Percentiles rank a stretch among this genome's conserved stretches.
Evolutionary conservation across 1,284 basidiomycete genomes (phyloP).

Genomic region (Apiotrichum siamense): DNA sequence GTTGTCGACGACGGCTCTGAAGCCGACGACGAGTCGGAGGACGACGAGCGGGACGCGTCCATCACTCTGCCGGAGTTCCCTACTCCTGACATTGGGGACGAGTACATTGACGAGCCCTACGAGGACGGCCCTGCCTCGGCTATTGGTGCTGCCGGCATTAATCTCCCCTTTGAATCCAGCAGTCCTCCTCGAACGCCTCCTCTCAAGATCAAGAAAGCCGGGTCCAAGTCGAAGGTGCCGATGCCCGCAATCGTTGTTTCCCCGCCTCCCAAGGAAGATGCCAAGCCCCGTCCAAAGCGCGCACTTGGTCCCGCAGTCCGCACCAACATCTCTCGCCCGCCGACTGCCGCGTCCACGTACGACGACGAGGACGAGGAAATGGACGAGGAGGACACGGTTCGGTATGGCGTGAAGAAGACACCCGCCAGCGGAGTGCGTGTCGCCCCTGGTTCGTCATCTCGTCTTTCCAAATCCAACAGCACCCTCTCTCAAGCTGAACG

Average conservation of each 20-base stretch:
- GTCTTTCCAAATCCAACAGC: neutral
- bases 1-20: slow-evolving; percentile 13
- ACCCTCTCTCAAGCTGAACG: slow-evolving; percentile 32
- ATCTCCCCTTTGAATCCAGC: slow-evolving; percentile 6
- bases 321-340: neutral
- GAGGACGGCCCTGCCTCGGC: slow-evolving; percentile 10
- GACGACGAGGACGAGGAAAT: slow-evolving; percentile 2
- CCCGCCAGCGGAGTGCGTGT: neutral
- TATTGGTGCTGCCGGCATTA: slow-evolving; percentile 9
- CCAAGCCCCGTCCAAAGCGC: neutral
- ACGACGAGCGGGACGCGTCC: neutral
- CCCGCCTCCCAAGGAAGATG: slow-evolving; percentile 7
- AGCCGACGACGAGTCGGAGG: slow-evolving; percentile 16
- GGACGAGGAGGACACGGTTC: neutral
- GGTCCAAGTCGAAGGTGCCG: neutral
- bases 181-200: slow-evolving; percentile 11
- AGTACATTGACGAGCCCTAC: slow-evolving; percentile 8
- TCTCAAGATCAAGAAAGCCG: neutral
- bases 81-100: slow-evolving; percentile 11
- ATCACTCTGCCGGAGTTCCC: slow-evolving; percentile 17
- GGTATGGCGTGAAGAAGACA: neutral
- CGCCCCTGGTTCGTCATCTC: slow-evolving; percentile 1
- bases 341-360: neutral
- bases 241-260: slow-evolving; percentile 8
- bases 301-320: neutral